Evolutionary conservation across 1,284 basidiomycete species (phyloP).

Genomic region (Afroboletus lepidellus): DNA sequence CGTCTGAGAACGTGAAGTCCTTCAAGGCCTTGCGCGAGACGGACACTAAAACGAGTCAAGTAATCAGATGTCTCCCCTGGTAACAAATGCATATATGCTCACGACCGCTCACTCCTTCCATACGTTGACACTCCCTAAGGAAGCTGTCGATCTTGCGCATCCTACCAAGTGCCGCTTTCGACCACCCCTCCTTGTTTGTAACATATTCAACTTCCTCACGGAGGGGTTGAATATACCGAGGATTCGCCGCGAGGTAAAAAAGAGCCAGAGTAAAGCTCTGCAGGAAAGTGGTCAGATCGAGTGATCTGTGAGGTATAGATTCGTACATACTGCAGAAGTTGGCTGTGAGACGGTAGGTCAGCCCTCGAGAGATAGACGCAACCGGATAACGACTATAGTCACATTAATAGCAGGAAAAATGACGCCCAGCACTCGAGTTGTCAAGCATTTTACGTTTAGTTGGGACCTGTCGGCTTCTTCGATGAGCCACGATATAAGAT

Average conservation of each 20-base stretch:
- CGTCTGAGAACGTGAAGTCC: no score
- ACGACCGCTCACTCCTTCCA: constrained; percentile 21
- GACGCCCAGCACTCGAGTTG: constrained; percentile 32
- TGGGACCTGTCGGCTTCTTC: constrained; percentile 37
- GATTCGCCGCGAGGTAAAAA: constrained; percentile 3
- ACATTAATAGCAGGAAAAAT: constrained; percentile 46
- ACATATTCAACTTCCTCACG: constrained; percentile 3
- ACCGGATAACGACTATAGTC: neutral
- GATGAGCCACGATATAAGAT: constrained; percentile 46
- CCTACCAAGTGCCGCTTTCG: constrained; percentile 27
- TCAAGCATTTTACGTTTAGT: constrained; percentile 28
- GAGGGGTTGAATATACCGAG: no score
- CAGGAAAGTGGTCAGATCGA: no score
- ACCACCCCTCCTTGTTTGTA: constrained; percentile 42
- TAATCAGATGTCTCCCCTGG: no score
- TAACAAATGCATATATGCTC: neutral
- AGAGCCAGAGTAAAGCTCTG: no score
- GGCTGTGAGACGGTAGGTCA: no score
- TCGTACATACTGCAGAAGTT: no score
- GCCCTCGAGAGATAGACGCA: no score
- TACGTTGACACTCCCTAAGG: constrained; percentile 41
- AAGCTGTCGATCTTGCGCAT: constrained; percentile 45
- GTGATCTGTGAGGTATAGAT: neutral
- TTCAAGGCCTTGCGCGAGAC: no score
- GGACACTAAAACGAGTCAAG: no score